A percentile compares a stretch with the other conserved stretches of the same genome.
Conservation (phyloP, 228 moss, liverwort and hornwort genomes). For the Sphagnum magellanicum region DNA sequence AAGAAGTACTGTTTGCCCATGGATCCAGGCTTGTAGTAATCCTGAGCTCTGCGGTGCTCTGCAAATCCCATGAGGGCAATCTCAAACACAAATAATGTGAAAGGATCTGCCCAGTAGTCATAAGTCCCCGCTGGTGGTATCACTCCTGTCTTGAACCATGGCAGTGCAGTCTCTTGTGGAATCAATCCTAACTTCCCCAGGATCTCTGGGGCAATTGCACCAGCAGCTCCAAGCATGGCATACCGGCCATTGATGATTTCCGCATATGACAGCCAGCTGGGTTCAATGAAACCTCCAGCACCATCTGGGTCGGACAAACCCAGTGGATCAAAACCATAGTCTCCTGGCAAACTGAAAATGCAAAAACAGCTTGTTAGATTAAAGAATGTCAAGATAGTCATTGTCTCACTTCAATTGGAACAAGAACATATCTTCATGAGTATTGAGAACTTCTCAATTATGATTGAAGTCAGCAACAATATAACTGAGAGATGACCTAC, state of each 20-base stretch:
- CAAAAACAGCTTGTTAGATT: too few relatives aligned
- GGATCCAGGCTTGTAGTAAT: conserved; percentile 92
- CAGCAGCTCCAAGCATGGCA: conserved; percentile 83
- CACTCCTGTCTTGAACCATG: conserved; percentile 76
- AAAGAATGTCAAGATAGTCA: too few relatives aligned
- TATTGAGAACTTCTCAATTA: background rate
- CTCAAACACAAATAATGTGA: conserved; percentile 83
- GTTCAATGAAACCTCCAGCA: conserved; percentile 83
- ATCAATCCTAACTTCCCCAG: conserved; percentile 61
- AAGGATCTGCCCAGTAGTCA: conserved; percentile 83
- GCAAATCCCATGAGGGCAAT: conserved; percentile 78
- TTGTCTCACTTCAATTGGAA: background rate
- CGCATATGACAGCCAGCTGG: conserved; percentile 77
- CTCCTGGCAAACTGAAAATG: conserved; percentile 38
- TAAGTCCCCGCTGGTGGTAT: conserved; percentile 66
- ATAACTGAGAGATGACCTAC: too few relatives aligned
- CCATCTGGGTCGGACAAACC: conserved; percentile 79
- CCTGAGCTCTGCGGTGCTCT: conserved; percentile 92
- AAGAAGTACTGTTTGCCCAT: conserved; percentile 99
- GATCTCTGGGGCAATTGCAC: conserved; percentile 78
- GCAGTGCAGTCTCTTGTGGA: conserved; percentile 63
- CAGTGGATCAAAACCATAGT: conserved; percentile 59
- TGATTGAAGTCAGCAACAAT: background rate
- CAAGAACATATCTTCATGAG: background rate
- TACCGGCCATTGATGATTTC: conserved; percentile 93